Evolutionary conservation across 257 asterid species (phyloP), one percentile per base, ranked within the genome.

Genomic region (Agastache rugosa): DNA sequence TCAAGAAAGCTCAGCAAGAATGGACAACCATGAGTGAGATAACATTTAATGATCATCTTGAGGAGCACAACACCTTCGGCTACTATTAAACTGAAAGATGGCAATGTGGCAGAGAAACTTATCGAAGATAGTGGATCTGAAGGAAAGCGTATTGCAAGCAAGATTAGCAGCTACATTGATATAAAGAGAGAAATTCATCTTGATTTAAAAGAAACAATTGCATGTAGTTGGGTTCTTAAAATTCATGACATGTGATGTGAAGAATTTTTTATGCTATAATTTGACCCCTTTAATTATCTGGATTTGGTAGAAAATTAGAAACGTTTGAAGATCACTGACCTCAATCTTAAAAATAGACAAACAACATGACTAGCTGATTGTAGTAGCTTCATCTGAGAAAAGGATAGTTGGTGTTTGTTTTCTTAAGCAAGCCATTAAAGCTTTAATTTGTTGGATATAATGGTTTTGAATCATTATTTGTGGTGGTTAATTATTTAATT

Each of bases 21-120:
- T 87, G 90, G 90, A 69, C 78, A 2, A 48, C 78, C 42, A 0
- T 55, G 3, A 56, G 83, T 25, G 84, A 79, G 77, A 29, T 8
- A 1, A n/a, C 4, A 0, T 47, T 81, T 41, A 76, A 44, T 7
- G 16, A 1, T 31, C 92, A 85, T 75, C 80, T 79, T 17, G 37
- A 12, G 1, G 89, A 88, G 31, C 54, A 0, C 1, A 87, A 42
- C 75, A 19, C 4, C 10, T 31, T 31, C 47, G 8, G 45, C 67
- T 16, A 31, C 23, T 7, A n/a, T 11, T 29, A 29, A 60, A 2
- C n/a, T 65, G 9, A 63, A 69, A 10, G 35, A 25, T 29, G 42
- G 20, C 42, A 47, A 34, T 34, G 47, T 61, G 47, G 25, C 19
- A 29, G 67, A 34, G 47, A 61, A 31, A 34, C 12, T 16, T 35